These are phyloP conservation scores for Cystofilobasidium bisporidii DNA, from an alignment of 768 basidiomycete genomes.

Conservation along the genomic window DNA sequence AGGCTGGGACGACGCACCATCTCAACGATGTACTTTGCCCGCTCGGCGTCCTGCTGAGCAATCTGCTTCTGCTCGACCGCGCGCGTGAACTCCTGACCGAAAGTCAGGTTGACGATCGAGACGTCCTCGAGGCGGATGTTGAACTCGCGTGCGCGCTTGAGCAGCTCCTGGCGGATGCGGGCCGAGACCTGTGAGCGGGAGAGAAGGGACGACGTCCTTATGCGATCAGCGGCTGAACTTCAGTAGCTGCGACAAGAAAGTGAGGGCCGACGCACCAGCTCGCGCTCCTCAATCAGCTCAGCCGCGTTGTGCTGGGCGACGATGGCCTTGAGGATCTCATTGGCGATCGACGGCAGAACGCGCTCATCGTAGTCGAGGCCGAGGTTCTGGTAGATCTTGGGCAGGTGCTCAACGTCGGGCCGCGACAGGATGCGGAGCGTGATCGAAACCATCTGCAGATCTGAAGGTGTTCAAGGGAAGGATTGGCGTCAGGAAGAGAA, in stretches of 20 bases:
- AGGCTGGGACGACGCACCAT: constrained; percentile 51
- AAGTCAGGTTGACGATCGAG: constrained; percentile 58
- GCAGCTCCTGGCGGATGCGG: constrained; percentile 79
- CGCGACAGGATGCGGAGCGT: constrained; percentile 91
- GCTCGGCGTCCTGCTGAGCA: constrained; percentile 98
- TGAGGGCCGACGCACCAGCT: constrained; percentile 14
- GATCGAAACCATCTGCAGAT: constrained; percentile 96
- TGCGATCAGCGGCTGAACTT: not conserved
- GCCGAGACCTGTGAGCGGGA: constrained; percentile 60
- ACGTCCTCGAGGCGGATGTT: constrained; percentile 93
- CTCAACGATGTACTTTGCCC: constrained; percentile 98
- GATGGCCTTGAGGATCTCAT: constrained; percentile 94
- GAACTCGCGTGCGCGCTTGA: constrained; percentile 91
- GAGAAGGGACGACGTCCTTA: not conserved
- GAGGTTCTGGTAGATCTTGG: constrained; percentile 89
- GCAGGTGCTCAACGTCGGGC: constrained; percentile 74
- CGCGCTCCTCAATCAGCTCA: constrained; percentile 51
- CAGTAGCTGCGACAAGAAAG: not conserved
- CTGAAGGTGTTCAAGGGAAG: constrained; percentile 6
- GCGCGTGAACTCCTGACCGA: constrained; percentile 42
- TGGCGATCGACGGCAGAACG: constrained; percentile 92
- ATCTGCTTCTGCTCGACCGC: constrained; percentile 99
- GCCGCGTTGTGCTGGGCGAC: constrained; percentile 98
- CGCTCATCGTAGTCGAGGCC: constrained; percentile 97
- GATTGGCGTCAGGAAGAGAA: not conserved